Percentiles rank a stretch among this genome's conserved stretches.
Conservation (phyloP, 1,139 yeast genomes). For the Pichia sp. region DNA sequence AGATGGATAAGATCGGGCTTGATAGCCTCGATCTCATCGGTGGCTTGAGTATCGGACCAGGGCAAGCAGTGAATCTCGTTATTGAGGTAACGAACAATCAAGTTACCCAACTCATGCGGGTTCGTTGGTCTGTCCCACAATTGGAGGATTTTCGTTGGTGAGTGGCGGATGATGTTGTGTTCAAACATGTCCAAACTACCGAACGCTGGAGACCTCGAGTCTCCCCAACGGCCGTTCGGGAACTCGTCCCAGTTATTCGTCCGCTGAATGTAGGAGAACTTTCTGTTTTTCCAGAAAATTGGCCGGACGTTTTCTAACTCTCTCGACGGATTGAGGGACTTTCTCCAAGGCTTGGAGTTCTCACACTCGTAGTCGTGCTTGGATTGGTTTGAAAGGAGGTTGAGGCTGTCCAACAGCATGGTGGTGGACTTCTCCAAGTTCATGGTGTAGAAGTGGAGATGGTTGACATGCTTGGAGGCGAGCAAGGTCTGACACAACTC, state of each 20-base stretch:
- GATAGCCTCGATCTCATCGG: constrained; percentile 69
- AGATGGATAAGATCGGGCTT: constrained; percentile 55
- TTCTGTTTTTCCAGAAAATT: constrained; percentile 93
- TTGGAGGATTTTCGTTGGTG: constrained; percentile 74
- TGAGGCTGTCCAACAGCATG: constrained; percentile 77
- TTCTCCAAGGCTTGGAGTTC: constrained; percentile 73
- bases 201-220: constrained; percentile 92
- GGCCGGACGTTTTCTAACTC: constrained; percentile 85
- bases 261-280: constrained; percentile 82
- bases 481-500: constrained; percentile 77
- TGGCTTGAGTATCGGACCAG: constrained; percentile 91
- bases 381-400: constrained; percentile 40
- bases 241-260: constrained; percentile 98
- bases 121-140: constrained; percentile 81
- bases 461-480: constrained; percentile 71
- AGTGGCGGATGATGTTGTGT: constrained; percentile 70
- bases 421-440: constrained; percentile 86
- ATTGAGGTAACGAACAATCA: constrained; percentile 62
- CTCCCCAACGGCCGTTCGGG: constrained; percentile 97
- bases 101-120: constrained; percentile 53
- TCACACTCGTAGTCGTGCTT: constrained; percentile 17
- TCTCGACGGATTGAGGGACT: constrained; percentile 78
- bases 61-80: constrained; percentile 78
- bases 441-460: constrained; percentile 94
- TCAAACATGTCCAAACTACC: constrained; percentile 85